These are phyloP conservation scores for Xylaria sp. DNA, from an alignment of 2,329 filamentous ascomycete species.

Conservation along the genomic window DNA sequence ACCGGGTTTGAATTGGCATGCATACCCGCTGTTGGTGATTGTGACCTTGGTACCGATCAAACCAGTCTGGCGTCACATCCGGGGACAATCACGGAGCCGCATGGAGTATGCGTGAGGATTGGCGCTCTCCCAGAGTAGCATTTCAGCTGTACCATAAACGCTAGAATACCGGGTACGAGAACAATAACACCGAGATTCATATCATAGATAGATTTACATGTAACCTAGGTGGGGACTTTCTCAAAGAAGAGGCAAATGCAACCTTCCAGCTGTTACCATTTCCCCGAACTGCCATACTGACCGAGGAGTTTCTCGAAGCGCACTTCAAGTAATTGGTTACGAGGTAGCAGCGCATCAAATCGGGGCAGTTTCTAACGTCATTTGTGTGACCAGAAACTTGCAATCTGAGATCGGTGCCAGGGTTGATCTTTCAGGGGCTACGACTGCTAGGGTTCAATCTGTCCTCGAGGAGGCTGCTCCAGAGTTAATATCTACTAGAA, in stretches of 20 bases:
- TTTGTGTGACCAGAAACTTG: background rate
- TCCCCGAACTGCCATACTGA: background rate
- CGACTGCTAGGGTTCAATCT: background rate
- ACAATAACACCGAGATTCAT: background rate
- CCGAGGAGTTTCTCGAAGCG: background rate
- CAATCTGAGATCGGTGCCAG: background rate
- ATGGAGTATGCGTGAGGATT: background rate
- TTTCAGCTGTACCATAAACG: slow-evolving; percentile 2
- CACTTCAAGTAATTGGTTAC: background rate
- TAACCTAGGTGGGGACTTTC: background rate
- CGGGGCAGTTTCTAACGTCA: background rate
- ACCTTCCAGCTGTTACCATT: background rate
- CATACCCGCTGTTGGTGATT: no score
- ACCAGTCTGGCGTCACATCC: no score
- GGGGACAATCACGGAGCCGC: background rate
- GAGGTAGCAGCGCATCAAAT: background rate
- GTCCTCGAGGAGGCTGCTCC: no score
- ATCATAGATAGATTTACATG: background rate
- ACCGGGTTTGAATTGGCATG: no score
- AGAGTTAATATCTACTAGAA: background rate
- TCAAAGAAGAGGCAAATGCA: background rate
- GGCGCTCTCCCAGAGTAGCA: background rate
- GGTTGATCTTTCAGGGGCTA: background rate
- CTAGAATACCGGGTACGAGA: background rate
- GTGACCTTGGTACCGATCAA: no score